A percentile compares a stretch with the other conserved stretches of the same genome.
These are phyloP conservation scores for Mallotus nudiflorus DNA, from an alignment of 345 rosid genomes.

Conservation along the genomic window DNA sequence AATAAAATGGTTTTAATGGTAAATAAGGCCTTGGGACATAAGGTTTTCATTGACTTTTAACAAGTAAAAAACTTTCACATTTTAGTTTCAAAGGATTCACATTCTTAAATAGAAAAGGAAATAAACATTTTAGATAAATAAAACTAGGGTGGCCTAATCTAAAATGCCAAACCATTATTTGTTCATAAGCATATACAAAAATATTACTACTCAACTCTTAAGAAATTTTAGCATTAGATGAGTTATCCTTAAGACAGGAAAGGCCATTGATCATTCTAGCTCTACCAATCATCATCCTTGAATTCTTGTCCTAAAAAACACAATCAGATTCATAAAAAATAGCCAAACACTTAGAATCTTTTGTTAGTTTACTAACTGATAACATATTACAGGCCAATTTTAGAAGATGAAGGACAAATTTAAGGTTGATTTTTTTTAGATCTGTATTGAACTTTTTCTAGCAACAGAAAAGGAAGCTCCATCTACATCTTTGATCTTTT, in stretches of 20 bases:
- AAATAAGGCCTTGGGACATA: too few relatives aligned
- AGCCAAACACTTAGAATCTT: background rate
- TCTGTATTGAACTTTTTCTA: background rate
- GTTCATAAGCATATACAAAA: too few relatives aligned
- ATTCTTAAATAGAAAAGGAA: too few relatives aligned
- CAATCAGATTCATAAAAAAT: background rate
- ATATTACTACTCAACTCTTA: background rate
- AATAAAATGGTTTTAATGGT: too few relatives aligned
- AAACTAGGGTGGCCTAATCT: too few relatives aligned
- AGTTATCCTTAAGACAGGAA: background rate
- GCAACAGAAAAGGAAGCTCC: background rate
- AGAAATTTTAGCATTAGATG: background rate
- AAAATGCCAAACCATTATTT: background rate
- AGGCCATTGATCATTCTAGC: too few relatives aligned
- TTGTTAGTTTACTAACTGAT: background rate
- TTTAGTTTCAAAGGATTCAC: too few relatives aligned
- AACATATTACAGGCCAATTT: background rate
- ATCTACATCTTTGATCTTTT: slow-evolving; percentile 7
- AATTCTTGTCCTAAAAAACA: background rate
- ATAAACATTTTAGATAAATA: too few relatives aligned
- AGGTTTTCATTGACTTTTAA: too few relatives aligned
- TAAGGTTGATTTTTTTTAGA: background rate
- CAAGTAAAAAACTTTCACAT: too few relatives aligned
- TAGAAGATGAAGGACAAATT: slow-evolving; percentile 3
- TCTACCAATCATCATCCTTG: too few relatives aligned